Conservation (phyloP, 768 basidiomycete genomes). For the Pleurotus ostreatus region DNA sequence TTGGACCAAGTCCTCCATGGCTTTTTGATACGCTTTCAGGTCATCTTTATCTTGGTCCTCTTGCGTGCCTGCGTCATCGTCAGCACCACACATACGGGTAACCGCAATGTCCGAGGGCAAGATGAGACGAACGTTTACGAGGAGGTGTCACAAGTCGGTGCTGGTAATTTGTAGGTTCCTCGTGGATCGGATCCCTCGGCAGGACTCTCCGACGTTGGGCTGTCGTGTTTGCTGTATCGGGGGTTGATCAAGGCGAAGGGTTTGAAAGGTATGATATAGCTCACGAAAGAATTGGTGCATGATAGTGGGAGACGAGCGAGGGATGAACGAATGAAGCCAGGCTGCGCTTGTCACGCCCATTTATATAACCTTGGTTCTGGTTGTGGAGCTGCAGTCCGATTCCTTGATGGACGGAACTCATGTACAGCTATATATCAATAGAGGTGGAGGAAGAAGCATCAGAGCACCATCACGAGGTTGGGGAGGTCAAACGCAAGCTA, state of each 20-base stretch:
- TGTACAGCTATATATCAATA: too few species aligned
- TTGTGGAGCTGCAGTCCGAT: not conserved
- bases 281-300: not conserved
- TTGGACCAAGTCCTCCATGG: constrained; percentile 47
- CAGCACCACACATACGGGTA: not conserved
- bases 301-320: not conserved
- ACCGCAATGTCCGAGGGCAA: not conserved
- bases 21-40: constrained; percentile 38
- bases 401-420: not conserved
- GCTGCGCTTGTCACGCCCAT: too few species aligned
- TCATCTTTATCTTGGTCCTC: constrained; percentile 47
- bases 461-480: too few species aligned
- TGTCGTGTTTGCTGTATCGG: not conserved
- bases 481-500: too few species aligned
- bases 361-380: too few species aligned
- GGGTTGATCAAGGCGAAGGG: not conserved
- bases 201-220: not conserved
- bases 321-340: not conserved
- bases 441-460: too few species aligned
- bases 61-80: constrained; percentile 24
- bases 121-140: not conserved
- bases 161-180: not conserved
- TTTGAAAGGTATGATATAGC: not conserved
- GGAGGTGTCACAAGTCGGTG: not conserved
- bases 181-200: not conserved